Base-by-base conservation (phyloP, 805 yeast species). In the Monosporozyma aquatica region DNA sequence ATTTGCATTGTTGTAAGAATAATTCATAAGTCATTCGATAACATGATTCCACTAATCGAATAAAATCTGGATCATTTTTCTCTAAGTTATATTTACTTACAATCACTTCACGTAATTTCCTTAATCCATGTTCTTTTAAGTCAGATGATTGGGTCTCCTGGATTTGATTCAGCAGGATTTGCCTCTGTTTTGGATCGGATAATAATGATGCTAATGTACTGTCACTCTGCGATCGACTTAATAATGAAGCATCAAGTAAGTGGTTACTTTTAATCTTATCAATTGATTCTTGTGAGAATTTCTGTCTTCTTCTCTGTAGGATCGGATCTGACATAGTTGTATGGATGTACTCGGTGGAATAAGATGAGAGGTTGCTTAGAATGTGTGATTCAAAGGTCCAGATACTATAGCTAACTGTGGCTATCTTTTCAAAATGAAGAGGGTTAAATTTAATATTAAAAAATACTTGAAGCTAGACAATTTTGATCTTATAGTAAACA, bases 191-290 rank as follows among this genome's bases (percentile, higher is more conserved):
- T 3, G 64, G 64, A 50, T 72, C 71, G 4, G 59, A 52, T 50
- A 71, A 78, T 33, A 80, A 62, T 30, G 24, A 20, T 5, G 36
- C 34, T 10, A 55, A 21, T 21, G 72, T 54, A 40, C 54, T 55
- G 43, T 72, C 78, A 35, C 73, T 79, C 1, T 84, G 82, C 1
- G 85, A 84, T 43, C 86, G 62, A 47, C 85, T 80, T 6, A 78
- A 58, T 39, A 76, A 62, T 0, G 85, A 83, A 47, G 68, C 75
- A 6, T 64, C 69, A 14, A 48, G 47, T 18, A 57, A 32, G 4
- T 48, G 49, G 28, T 57, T 54, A 35, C 47, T 47, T 2, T 48
- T 41, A 13, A 55, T 52, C 23, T 49, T 50, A 2, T 45, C 40
- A 6, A 55, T 52, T 4, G 61, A 56, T 0, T 45, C 45, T 5